Percentiles rank a stretch among this genome's conserved stretches.
Conservation (phyloP, 2,329 filamentous ascomycete genomes). For the Talaromyces sp. region DNA sequence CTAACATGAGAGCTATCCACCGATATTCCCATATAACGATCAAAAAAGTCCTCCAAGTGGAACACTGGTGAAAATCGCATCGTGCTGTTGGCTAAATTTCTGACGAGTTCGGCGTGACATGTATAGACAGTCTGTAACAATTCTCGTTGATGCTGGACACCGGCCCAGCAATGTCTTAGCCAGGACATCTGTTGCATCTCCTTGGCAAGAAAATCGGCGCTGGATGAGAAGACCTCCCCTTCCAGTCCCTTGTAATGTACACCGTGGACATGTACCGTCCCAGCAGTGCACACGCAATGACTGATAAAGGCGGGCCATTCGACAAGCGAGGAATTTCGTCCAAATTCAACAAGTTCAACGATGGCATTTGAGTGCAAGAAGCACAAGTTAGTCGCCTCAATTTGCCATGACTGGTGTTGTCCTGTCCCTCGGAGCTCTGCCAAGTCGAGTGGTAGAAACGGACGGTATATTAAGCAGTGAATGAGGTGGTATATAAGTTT, state of each 20-base stretch:
- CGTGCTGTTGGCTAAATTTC: slow-evolving; percentile 63
- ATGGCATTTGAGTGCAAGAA: slow-evolving; percentile 85
- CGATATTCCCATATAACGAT: slow-evolving; percentile 68
- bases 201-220: slow-evolving; percentile 67
- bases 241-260: slow-evolving; percentile 68
- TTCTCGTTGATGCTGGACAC: slow-evolving; percentile 74
- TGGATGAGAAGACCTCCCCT: slow-evolving; percentile 62
- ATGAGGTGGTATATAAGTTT: slow-evolving; percentile 85
- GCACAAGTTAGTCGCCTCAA: slow-evolving; percentile 84
- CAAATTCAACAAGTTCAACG: slow-evolving; percentile 75
- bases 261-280: slow-evolving; percentile 83
- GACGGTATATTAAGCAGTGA: slow-evolving; percentile 81
- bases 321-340: slow-evolving; percentile 67
- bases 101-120: slow-evolving; percentile 77
- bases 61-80: slow-evolving; percentile 76
- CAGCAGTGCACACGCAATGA: slow-evolving; percentile 81
- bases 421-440: slow-evolving; percentile 74
- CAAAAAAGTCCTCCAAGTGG: slow-evolving; percentile 83
- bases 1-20: slow-evolving; percentile 75
- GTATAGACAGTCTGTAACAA: slow-evolving; percentile 73
- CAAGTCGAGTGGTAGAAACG: slow-evolving; percentile 80
- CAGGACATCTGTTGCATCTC: slow-evolving; percentile 79
- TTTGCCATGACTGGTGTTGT: slow-evolving; percentile 89
- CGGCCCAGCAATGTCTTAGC: slow-evolving; percentile 71
- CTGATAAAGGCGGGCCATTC: slow-evolving; percentile 86